Evolutionary conservation across 2,329 filamentous ascomycete genomes (phyloP), one percentile per base, ranked within the genome.

Genomic region (Aspergillus eucalypticola): DNA sequence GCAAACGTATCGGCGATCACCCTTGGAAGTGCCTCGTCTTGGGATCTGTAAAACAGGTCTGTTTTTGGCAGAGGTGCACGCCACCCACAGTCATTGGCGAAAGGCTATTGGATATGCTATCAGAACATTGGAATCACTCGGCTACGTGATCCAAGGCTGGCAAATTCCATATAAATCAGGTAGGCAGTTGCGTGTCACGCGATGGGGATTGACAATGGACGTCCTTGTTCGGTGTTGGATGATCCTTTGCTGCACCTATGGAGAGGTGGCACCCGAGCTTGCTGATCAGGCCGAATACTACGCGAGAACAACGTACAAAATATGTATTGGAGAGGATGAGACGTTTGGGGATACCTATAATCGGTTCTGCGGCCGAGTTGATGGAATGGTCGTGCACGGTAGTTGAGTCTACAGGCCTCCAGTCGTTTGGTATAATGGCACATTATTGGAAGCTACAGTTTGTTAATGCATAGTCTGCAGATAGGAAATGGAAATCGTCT

Each of bases 291-390:
- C 73, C 10, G 61, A 69, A 15, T 38, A 61, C 7, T 77, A 74
- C 66, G 74, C 75, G 2, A 73, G 54, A 21, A 54, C 66, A 2
- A 62, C 66, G n/a, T 77, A 76, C 60, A 66, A 53, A 49, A 69
- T 78, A 1, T 65, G 69, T 44, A 62, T 76, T 32, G 74, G 76
- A 0, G 75, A 78, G 60, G 71, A 75, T 49, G 67, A 66, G 29
- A 73, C 67, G 4, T 76, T 74, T 62, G 69, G 69, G 5, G 56
- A 56, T 11, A 60, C 52, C 1, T 62, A 64, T 32, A 42, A 19
- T 42, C 39, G 39, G 39, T 19, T 2, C 39, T 42, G n/a, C 5
- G 7, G 8, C 39, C 39, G 10, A 19, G 39, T 42, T 5, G 17
- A 42, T 15, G 39, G 39, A 19, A 15, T 42, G 13, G 8, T 42